Conservation (phyloP, 148 eudicot species). For the Fagopyrum tataricum region DNA sequence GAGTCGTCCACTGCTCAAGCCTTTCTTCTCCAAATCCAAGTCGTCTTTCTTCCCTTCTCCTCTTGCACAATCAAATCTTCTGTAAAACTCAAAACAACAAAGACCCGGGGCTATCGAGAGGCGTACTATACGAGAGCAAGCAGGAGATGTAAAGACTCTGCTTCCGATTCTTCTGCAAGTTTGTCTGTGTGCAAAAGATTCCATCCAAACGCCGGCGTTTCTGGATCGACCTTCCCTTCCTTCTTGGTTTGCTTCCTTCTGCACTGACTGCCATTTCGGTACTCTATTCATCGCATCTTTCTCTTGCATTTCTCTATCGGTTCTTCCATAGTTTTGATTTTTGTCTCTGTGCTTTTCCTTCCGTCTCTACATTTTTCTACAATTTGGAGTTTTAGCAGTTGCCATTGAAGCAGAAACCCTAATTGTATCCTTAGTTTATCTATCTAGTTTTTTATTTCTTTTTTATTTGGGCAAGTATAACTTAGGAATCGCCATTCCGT, state of each 20-base stretch:
- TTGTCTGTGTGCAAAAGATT: background rate
- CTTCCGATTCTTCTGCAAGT: too few relatives aligned
- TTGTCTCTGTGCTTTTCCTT: background rate
- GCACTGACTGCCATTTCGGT: background rate
- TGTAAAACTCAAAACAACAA: background rate
- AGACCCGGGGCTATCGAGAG: too few relatives aligned
- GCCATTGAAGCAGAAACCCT: background rate
- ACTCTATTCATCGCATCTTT: background rate
- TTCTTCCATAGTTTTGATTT: background rate
- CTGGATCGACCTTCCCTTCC: background rate
- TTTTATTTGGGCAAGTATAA: background rate
- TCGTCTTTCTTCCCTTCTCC: background rate
- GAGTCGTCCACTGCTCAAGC: too few relatives aligned
- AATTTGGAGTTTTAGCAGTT: background rate
- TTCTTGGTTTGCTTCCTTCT: slow-evolving; percentile 2
- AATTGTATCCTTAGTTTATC: slow-evolving; percentile 1
- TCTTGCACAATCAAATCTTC: background rate
- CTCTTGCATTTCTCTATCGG: background rate
- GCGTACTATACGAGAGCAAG: too few relatives aligned
- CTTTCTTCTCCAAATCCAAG: too few relatives aligned
- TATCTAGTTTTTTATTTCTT: background rate
- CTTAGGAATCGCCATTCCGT: background rate
- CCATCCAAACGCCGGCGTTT: slow-evolving; percentile 7
- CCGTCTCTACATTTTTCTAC: background rate
- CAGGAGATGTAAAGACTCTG: too few relatives aligned